Conservation (phyloP, 116 monocot genomes). For the Iris pallida region DNA sequence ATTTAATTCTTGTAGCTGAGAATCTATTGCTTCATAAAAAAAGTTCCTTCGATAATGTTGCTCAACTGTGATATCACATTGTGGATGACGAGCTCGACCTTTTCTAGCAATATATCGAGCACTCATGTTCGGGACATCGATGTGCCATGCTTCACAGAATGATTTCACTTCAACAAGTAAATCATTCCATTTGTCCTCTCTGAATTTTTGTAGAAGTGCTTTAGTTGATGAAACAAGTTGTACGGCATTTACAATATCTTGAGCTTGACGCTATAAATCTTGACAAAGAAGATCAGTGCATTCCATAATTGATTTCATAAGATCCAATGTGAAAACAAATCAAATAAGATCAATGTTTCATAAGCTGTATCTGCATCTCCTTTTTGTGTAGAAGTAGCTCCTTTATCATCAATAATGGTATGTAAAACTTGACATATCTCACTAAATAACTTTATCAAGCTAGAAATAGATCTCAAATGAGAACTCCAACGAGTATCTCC, state of each 20-base stretch:
- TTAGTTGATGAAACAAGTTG: not conserved
- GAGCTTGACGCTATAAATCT: slow-evolving; percentile 2
- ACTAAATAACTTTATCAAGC: slow-evolving; percentile 9
- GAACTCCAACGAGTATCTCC: slow-evolving; percentile 21
- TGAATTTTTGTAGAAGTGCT: not conserved
- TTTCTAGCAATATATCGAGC: not conserved
- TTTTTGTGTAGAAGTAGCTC: not conserved
- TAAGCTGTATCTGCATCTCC: slow-evolving; percentile 4
- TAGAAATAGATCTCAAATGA: slow-evolving; percentile 9
- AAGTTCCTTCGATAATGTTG: slow-evolving; percentile 6
- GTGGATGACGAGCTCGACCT: not conserved
- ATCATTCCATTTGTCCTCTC: not conserved
- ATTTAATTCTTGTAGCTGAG: not conserved
- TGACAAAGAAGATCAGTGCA: not conserved
- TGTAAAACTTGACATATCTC: not conserved
- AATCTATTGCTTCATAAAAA: slow-evolving; percentile 3
- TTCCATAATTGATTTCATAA: slow-evolving; percentile 7
- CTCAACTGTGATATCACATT: not conserved
- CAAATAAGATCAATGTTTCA: slow-evolving; percentile 3
- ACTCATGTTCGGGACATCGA: not conserved
- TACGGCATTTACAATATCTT: slow-evolving; percentile 20
- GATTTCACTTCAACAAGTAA: not conserved
- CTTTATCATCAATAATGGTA: not conserved
- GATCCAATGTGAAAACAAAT: slow-evolving; percentile 14
- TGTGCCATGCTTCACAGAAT: not conserved